These are phyloP conservation scores for Achlya hypogyna DNA, from an alignment of 352 stramenopile species.

Conservation along the genomic window DNA sequence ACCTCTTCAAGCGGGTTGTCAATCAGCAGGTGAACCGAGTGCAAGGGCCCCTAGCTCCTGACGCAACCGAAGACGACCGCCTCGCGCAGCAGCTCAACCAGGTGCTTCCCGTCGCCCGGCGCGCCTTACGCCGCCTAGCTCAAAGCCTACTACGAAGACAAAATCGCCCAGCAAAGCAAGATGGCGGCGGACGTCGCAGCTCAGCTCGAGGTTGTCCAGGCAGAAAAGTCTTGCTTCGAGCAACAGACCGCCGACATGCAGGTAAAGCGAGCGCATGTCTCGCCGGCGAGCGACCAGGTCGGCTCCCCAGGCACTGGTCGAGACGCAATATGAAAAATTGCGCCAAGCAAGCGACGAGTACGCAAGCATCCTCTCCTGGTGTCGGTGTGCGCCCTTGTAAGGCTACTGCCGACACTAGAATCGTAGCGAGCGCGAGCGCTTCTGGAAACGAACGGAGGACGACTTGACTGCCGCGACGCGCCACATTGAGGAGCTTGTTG, in stretches of 20 bases:
- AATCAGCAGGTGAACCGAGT: neutral
- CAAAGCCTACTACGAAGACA: slow-evolving; percentile 16
- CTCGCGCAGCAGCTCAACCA: slow-evolving; percentile 3
- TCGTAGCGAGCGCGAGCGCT: slow-evolving; percentile 7
- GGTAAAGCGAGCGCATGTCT: neutral
- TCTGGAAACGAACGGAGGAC: neutral
- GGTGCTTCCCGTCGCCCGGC: neutral
- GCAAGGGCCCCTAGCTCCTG: neutral
- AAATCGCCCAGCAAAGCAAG: neutral
- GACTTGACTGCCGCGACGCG: neutral
- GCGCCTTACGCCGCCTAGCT: neutral
- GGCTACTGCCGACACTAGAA: neutral
- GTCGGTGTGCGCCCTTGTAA: neutral
- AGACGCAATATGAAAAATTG: slow-evolving; percentile 13
- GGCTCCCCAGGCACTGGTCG: neutral
- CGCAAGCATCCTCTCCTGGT: slow-evolving; percentile 8
- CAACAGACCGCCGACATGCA: neutral
- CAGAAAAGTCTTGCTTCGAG: neutral
- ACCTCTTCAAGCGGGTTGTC: slow-evolving; percentile 8
- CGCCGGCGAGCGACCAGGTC: neutral
- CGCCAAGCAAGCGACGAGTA: neutral
- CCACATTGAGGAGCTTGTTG: slow-evolving; percentile 1
- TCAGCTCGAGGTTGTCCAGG: neutral
- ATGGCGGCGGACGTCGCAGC: neutral
- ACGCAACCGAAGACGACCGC: neutral